Percentiles rank a stretch among this genome's conserved stretches.
These are phyloP conservation scores for Arabidopsis hybrid DNA, from an alignment of 441 rosid species.

Conservation along the genomic window DNA sequence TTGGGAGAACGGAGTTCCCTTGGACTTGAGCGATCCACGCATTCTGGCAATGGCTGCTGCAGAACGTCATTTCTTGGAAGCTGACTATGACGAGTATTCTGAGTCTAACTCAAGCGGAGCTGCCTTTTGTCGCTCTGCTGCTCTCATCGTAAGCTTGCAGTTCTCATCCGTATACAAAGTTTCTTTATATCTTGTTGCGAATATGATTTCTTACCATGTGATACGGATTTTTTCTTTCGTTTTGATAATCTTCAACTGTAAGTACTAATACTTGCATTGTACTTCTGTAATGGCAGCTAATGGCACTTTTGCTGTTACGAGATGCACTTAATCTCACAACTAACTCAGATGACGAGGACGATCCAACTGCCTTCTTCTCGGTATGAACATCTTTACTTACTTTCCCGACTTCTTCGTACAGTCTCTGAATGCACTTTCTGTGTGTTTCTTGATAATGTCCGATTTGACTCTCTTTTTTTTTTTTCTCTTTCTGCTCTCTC, in stretches of 20 bases:
- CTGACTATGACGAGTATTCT: slow-evolving; percentile 75
- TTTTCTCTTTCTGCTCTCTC: not conserved
- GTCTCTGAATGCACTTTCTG: not conserved
- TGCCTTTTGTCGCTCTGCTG: slow-evolving; percentile 82
- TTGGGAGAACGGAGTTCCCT: slow-evolving; percentile 68
- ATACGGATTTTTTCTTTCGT: not conserved
- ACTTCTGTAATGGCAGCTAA: slow-evolving; percentile 52
- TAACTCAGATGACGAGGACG: slow-evolving; percentile 67
- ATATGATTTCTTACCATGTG: not conserved
- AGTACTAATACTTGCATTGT: slow-evolving; percentile 4
- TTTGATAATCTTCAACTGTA: not conserved
- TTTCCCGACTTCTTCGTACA: not conserved
- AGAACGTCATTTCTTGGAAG: slow-evolving; percentile 75
- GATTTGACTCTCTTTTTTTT: slow-evolving; percentile 7
- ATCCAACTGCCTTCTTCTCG: slow-evolving; percentile 68
- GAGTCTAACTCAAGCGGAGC: slow-evolving; percentile 76
- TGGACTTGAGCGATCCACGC: slow-evolving; percentile 74
- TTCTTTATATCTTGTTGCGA: not conserved
- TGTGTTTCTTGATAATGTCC: slow-evolving; percentile 7
- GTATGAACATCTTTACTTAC: slow-evolving; percentile 49
- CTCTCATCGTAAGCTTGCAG: slow-evolving; percentile 60
- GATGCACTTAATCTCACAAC: slow-evolving; percentile 69
- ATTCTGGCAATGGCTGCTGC: slow-evolving; percentile 80
- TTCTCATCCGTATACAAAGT: not conserved
- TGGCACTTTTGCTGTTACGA: slow-evolving; percentile 80